A percentile compares a stretch with the other conserved stretches of the same genome.
phyloP scores from a whole-genome alignment of 805 yeast genomes.

The Hanseniaspora occidentalis region DNA sequence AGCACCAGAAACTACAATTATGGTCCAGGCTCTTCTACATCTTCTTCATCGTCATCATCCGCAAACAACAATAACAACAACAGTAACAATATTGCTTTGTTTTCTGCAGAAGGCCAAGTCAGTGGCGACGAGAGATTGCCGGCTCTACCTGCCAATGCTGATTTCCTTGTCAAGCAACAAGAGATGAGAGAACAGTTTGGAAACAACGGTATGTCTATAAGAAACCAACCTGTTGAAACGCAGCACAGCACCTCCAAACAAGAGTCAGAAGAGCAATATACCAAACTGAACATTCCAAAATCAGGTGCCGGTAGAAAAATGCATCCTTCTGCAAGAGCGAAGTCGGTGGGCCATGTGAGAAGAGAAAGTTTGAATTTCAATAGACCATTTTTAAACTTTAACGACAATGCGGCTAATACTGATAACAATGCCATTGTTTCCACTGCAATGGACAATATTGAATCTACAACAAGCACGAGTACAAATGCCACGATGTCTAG shows the following conservation, averaged over 20 bases:
- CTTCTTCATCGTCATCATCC: too few relatives aligned
- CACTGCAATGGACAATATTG: not conserved
- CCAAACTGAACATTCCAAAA: constrained; percentile 14
- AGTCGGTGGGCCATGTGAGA: constrained; percentile 60
- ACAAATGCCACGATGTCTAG: too few relatives aligned
- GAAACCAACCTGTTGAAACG: too few relatives aligned
- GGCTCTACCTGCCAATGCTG: constrained; percentile 25
- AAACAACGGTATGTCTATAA: too few relatives aligned
- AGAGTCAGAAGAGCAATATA: constrained; percentile 10
- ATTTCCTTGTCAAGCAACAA: constrained; percentile 21
- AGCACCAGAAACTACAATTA: constrained; percentile 24
- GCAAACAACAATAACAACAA: constrained; percentile 2
- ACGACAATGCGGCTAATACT: constrained; percentile 10
- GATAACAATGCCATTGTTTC: constrained; percentile 3
- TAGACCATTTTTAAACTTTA: constrained; percentile 23
- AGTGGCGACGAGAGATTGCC: constrained; percentile 20
- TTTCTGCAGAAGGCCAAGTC: too few relatives aligned
- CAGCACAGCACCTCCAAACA: not conserved
- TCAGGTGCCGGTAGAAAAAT: constrained; percentile 19
- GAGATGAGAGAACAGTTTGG: constrained; percentile 13
- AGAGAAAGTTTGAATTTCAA: constrained; percentile 39
- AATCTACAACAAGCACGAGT: not conserved
- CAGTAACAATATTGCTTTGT: constrained; percentile 3
- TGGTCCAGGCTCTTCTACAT: too few relatives aligned
- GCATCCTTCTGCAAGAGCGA: constrained; percentile 83